Evolutionary conservation across 1,139 yeast species (phyloP), one percentile per base, ranked within the genome.

Genomic region (Yarrowia galli): DNA sequence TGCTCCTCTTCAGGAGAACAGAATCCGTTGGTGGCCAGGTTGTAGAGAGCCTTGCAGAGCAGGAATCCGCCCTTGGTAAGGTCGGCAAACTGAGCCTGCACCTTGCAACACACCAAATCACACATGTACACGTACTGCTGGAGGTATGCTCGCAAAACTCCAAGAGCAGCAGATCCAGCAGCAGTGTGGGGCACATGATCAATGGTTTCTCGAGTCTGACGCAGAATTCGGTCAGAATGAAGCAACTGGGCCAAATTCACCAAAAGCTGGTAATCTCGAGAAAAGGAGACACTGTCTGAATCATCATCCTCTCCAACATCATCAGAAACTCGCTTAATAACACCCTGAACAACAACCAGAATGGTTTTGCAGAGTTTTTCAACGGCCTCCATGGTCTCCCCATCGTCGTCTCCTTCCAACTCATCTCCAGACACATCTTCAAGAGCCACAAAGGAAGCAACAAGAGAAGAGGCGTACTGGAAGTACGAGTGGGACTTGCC

Each of bases 1-100:
- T 84, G 81, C 16, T 93, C 90, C 23, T 90, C 88, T 74, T 89
- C 89, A 35, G 99, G 99, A 3, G 96, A 86, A 75, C 99, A 96
- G 84, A 93, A 93, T 0, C 99, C 99, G 69, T 89, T 85, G n/a
- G 86, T 85, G 0, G 97, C 87, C 53, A 96, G 79, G 10, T 83
- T 83, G 70, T 83, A 80, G 53, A 95, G 81, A 15, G 87, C 75
- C 4, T 83, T 79, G n/a, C 89, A 75, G 67, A 93, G 79, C 48
- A 85, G 80, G 73, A 80, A 89, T 0, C 92, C 82, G 9, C 93
- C 88, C 72, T 86, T 86, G 9, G 91, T 82, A 16, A 85, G 79
- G 46, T 84, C 82, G 36, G 67, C 49, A 61, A 74, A 72, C 49
- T 72, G 66, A 7, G 48, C 51, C 10, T 70, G 67, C 54, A 71